A percentile compares a stretch with the other conserved stretches of the same genome.
These are phyloP conservation scores for Pascua sp. DNA, from an alignment of 1,284 basidiomycete species.

Conservation along the genomic window DNA sequence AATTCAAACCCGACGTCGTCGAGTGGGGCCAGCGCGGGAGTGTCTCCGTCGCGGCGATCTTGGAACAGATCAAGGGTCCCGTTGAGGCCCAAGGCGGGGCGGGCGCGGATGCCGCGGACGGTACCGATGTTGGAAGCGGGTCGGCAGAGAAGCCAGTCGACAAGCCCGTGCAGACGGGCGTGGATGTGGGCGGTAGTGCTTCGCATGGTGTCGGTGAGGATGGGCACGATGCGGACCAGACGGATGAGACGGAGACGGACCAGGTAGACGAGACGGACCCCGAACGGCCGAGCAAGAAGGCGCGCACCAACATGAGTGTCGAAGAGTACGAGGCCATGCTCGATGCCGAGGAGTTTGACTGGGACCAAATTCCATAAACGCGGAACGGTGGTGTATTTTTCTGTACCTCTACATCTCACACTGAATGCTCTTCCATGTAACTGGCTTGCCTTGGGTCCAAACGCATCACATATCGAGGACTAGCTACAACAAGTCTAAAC, in stretches of 20 bases:
- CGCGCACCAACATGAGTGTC: slow-evolving; percentile 20
- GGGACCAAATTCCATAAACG: slow-evolving; percentile 7
- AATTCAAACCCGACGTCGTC: slow-evolving; percentile 48
- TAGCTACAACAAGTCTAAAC: neutral
- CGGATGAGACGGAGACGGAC: slow-evolving; percentile 26
- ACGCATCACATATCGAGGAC: neutral
- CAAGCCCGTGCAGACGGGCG: neutral
- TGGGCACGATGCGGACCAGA: neutral
- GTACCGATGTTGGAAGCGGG: neutral
- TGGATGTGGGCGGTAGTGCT: neutral
- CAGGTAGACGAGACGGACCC: neutral
- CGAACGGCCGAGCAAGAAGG: slow-evolving; percentile 3
- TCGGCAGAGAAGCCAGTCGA: neutral
- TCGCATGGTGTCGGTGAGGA: neutral
- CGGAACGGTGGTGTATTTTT: neutral
- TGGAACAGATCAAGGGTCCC: slow-evolving; percentile 35
- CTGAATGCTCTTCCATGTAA: neutral
- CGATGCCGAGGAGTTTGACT: slow-evolving; percentile 25
- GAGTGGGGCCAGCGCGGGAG: slow-evolving; percentile 48
- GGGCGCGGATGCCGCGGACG: slow-evolving; percentile 2
- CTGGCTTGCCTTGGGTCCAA: neutral
- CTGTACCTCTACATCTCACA: neutral
- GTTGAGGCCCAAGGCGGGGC: neutral
- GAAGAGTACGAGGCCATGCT: slow-evolving; percentile 44
- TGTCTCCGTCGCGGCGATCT: slow-evolving; percentile 37